A percentile compares a stretch with the other conserved stretches of the same genome.
These are phyloP conservation scores for Acer saccharum DNA, from an alignment of 345 rosid species.

Conservation along the genomic window DNA sequence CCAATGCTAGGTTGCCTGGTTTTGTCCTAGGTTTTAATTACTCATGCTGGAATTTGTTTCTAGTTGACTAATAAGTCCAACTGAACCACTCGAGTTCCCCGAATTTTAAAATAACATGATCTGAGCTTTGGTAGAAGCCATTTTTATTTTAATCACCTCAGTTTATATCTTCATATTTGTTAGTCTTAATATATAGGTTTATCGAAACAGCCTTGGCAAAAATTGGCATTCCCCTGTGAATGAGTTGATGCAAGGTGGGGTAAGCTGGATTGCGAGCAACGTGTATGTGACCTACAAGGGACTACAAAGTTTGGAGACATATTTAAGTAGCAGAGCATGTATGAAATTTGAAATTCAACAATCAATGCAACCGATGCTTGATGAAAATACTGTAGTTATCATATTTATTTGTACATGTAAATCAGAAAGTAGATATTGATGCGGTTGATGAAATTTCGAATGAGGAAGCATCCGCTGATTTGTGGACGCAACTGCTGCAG, in stretches of 20 bases:
- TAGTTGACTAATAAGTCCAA: background rate
- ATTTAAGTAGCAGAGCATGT: background rate
- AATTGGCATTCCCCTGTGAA: constrained; percentile 68
- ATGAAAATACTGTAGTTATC: background rate
- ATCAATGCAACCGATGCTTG: no score
- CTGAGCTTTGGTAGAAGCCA: background rate
- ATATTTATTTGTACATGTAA: background rate
- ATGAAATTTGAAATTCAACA: background rate
- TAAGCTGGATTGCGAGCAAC: constrained; percentile 90
- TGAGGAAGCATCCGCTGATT: background rate
- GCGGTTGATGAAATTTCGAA: background rate
- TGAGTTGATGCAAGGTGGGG: constrained; percentile 96
- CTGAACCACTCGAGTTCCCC: no score
- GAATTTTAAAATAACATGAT: no score
- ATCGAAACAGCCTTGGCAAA: constrained; percentile 13
- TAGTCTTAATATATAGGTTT: no score
- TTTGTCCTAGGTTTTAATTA: background rate
- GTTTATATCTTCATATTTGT: no score
- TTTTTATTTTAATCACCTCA: background rate
- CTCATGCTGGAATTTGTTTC: background rate
- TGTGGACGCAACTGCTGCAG: background rate
- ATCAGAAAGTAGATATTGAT: background rate
- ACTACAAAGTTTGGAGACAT: constrained; percentile 23
- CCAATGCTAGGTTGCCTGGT: background rate
- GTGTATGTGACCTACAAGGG: constrained; percentile 81